These are phyloP conservation scores for Melanopsichium pennsylvanicum DNA, from an alignment of 1,284 basidiomycete species.

Conservation along the genomic window DNA sequence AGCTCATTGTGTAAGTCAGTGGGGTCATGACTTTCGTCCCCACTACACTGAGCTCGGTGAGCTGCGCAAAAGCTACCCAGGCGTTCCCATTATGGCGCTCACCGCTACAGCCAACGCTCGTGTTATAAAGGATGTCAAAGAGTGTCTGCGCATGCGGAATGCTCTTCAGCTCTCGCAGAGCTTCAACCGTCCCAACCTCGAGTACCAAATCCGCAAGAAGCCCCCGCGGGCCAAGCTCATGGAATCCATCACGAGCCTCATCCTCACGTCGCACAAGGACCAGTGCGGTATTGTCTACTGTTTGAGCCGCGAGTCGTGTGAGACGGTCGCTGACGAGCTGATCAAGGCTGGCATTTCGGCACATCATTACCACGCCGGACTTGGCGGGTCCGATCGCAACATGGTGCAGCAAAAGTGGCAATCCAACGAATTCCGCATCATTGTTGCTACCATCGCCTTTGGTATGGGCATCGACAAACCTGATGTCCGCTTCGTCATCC, in stretches of 20 bases:
- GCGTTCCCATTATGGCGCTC: constrained; percentile 90
- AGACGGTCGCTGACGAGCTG: constrained; percentile 78
- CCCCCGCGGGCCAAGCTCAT: constrained; percentile 69
- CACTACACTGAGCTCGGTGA: constrained; percentile 71
- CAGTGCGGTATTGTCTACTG: constrained; percentile 90
- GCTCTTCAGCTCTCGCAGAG: constrained; percentile 72
- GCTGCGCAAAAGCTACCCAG: constrained; percentile 77
- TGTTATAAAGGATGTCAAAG: constrained; percentile 80
- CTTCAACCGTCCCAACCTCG: constrained; percentile 90
- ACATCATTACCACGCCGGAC: constrained; percentile 85
- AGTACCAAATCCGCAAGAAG: constrained; percentile 75
- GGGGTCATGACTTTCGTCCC: constrained; percentile 82
- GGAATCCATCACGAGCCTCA: constrained; percentile 77
- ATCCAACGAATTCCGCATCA: constrained; percentile 76
- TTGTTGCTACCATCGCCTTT: constrained; percentile 86
- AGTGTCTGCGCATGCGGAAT: constrained; percentile 73
- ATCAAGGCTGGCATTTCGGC: constrained; percentile 73
- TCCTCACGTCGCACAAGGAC: constrained; percentile 72
- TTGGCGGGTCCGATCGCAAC: constrained; percentile 75
- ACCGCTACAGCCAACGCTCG: constrained; percentile 89
- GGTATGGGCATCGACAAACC: constrained; percentile 98
- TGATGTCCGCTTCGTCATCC: constrained; percentile 81
- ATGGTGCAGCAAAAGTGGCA: constrained; percentile 79
- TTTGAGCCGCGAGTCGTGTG: constrained; percentile 76
- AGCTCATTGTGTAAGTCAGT: constrained; percentile 86